Base-by-base conservation (phyloP, 1,139 yeast genomes). In the Sugiyamaella sp. region DNA sequence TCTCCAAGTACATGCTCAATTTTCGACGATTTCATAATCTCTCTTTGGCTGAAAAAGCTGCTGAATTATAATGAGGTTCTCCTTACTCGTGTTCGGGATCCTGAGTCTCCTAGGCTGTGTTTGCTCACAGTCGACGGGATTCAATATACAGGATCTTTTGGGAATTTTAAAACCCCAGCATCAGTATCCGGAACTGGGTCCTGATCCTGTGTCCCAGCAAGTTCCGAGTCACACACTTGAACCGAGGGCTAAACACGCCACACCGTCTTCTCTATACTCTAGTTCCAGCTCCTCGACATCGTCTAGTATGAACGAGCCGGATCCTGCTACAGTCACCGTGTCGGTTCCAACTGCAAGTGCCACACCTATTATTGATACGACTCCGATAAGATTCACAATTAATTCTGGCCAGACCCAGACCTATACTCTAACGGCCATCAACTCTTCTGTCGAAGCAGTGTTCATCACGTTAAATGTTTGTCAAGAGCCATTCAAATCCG, bases 331-430 rank as follows among this genome's bases (percentile, higher is more conserved):
- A 3, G 16, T 14, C 2, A 20, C 21, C 2, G 4, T 20, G 10
- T n/a, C 29, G 8, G 19, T 25, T 3, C 45, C 45, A 6, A 41
- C 32, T 12, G 10, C 40, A 6, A 27, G 40, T 16, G 49, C 63
- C 17, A 62, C 67, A 0, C 61, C 63, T 0, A 53, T 66, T 4
- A 40, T 40, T 5, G 58, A 62, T 21, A 51, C 52, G n/a, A 51
- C 53, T 9, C 62, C 67, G 1, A 50, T 62, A 4, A 49, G 68
- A 32, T 66, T 56, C 37, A 56, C 59, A n/a, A 51, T 70, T 17
- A 49, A 57, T 6, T 60, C 71, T 2, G 68, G 68, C n/a, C 64
- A 66, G 20, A 54, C 59, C 6, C 68, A 65, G 40, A 56, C 51
- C 24, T 70, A 69, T 52, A 53, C 55, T 27, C 21, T 47, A 12